Conservation (phyloP, 352 stramenopile species). For the Pythium insidiosum region DNA sequence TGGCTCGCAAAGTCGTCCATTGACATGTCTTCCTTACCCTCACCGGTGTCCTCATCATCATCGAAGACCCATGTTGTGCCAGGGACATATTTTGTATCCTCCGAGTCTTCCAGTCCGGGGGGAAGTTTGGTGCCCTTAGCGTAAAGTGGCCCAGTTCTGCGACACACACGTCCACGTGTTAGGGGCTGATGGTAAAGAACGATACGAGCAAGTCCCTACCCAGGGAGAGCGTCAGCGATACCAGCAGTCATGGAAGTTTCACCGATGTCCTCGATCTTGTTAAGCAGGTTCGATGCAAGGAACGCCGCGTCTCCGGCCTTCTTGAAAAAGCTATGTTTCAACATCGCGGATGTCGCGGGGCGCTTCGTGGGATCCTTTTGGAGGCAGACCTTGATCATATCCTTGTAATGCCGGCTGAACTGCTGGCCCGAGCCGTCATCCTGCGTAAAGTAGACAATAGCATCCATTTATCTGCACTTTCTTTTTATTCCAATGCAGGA, state of each 20-base stretch:
- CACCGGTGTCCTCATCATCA: slow-evolving; percentile 60
- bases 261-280: slow-evolving; percentile 83
- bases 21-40: slow-evolving; percentile 52
- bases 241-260: slow-evolving; percentile 83
- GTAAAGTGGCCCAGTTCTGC: slow-evolving; percentile 71
- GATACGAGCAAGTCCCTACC: slow-evolving; percentile 24
- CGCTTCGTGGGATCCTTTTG: slow-evolving; percentile 85
- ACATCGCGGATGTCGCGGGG: slow-evolving; percentile 64
- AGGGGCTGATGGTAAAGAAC: too few relatives aligned
- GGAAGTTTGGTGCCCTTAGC: slow-evolving; percentile 73
- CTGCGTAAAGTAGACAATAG: too few relatives aligned
- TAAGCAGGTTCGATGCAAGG: slow-evolving; percentile 53
- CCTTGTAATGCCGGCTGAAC: slow-evolving; percentile 83
- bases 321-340: slow-evolving; percentile 89
- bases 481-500: too few relatives aligned
- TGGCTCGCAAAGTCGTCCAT: slow-evolving; percentile 85
- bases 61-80: slow-evolving; percentile 88
- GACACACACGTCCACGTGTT: background rate
- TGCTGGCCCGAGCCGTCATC: slow-evolving; percentile 78
- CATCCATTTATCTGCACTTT: too few relatives aligned
- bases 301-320: slow-evolving; percentile 71
- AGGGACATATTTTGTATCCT: slow-evolving; percentile 79
- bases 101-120: slow-evolving; percentile 37
- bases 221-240: slow-evolving; percentile 72
- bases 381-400: slow-evolving; percentile 85